A percentile compares a stretch with the other conserved stretches of the same genome.
These are phyloP conservation scores for Boletus speciosus DNA, from an alignment of 768 basidiomycete genomes.

Conservation along the genomic window DNA sequence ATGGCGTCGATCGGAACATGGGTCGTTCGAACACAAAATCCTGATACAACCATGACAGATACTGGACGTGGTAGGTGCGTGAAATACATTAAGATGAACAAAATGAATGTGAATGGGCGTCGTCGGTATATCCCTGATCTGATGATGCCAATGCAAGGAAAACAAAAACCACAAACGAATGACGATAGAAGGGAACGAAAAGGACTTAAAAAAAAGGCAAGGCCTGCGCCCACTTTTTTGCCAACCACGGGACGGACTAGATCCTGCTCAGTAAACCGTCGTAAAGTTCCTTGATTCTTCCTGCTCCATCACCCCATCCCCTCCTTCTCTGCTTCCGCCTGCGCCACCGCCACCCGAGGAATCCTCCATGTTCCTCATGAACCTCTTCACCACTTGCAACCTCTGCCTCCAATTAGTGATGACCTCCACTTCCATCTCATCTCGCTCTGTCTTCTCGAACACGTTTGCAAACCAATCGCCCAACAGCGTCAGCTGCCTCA, in stretches of 20 bases:
- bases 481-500: conserved; percentile 83
- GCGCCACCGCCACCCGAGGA: conserved; percentile 22
- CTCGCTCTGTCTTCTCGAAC: conserved; percentile 68
- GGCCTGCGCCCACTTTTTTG: conserved; percentile 4
- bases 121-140: conserved; percentile 5
- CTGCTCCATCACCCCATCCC: conserved; percentile 49
- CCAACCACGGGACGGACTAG: background rate
- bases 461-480: conserved; percentile 90
- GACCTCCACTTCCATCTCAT: conserved; percentile 70
- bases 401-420: conserved; percentile 88
- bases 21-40: conserved; percentile 1
- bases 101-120: conserved; percentile 4
- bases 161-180: conserved; percentile 10
- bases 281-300: conserved; percentile 59
- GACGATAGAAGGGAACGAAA: conserved; percentile 1
- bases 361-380: conserved; percentile 34
- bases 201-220: background rate
- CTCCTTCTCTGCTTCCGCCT: conserved; percentile 14
- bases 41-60: conserved; percentile 5
- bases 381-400: conserved; percentile 73
- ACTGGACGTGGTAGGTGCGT: background rate
- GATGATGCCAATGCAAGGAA: conserved; percentile 10
- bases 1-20: background rate
- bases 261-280: conserved; percentile 38
- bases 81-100: conserved; percentile 11